phyloP scores from a whole-genome alignment of 2,329 filamentous ascomycete genomes.

The Thielaviopsis cerberus region DNA sequence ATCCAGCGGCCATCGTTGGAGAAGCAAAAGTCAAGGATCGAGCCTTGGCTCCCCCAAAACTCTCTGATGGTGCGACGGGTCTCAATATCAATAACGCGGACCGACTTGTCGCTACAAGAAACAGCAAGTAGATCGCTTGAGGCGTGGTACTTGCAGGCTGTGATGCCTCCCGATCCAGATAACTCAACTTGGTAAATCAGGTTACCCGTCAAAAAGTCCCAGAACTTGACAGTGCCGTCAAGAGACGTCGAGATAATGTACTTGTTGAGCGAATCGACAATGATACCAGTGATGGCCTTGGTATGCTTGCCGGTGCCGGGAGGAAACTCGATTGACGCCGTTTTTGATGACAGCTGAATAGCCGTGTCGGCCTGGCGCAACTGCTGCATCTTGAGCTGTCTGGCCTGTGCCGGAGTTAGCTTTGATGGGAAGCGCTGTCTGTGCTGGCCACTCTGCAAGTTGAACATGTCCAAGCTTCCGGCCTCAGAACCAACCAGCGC shows the following conservation, averaged over 20 bases:
- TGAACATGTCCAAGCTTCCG: slow-evolving; percentile 85
- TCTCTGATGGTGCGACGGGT: slow-evolving; percentile 84
- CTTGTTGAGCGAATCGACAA: slow-evolving; percentile 78
- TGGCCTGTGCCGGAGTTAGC: slow-evolving; percentile 59
- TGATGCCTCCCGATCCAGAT: slow-evolving; percentile 40
- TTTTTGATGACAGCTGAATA: slow-evolving; percentile 29
- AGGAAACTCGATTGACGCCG: slow-evolving; percentile 25
- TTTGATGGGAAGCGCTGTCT: slow-evolving; percentile 72
- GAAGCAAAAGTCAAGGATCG: slow-evolving; percentile 69
- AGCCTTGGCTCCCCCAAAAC: slow-evolving; percentile 61
- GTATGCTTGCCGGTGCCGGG: slow-evolving; percentile 54
- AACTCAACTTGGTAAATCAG: slow-evolving; percentile 69
- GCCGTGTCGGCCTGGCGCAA: slow-evolving; percentile 39
- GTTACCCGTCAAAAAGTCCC: slow-evolving; percentile 76
- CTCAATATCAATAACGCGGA: slow-evolving; percentile 76
- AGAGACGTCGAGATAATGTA: slow-evolving; percentile 68
- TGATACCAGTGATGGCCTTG: slow-evolving; percentile 65
- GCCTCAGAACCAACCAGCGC: slow-evolving; percentile 69
- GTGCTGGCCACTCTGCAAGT: slow-evolving; percentile 80
- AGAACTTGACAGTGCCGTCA: slow-evolving; percentile 92
- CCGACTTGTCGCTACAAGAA: slow-evolving; percentile 71
- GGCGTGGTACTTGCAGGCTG: slow-evolving; percentile 60
- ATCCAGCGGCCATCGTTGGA: slow-evolving; percentile 90
- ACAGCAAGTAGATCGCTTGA: slow-evolving; percentile 74
- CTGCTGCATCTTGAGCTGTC: slow-evolving; percentile 51